phyloP scores from a whole-genome alignment of 2,329 filamentous ascomycete species.

The Fonsecaea pedrosoi region DNA sequence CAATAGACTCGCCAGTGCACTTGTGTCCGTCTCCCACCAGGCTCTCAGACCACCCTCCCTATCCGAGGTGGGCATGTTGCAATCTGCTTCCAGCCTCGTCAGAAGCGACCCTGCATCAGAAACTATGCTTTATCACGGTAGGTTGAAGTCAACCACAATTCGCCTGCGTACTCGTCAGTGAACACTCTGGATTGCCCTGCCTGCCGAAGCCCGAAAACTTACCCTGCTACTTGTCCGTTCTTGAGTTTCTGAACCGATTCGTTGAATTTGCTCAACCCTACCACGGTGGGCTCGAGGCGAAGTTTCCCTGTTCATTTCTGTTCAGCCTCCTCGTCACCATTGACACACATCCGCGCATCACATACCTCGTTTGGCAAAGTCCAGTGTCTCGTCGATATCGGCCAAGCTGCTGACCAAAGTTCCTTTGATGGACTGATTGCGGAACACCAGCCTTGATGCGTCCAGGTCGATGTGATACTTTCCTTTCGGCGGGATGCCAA shows the following conservation, averaged over 20 bases:
- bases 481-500: constrained; percentile 47
- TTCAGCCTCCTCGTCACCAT: not conserved
- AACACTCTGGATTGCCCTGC: not conserved
- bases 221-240: constrained; percentile 40
- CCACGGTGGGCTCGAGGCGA: constrained; percentile 37
- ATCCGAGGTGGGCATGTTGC: too few species aligned
- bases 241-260: constrained; percentile 40
- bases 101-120: not conserved
- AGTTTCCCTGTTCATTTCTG: constrained; percentile 32
- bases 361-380: constrained; percentile 36
- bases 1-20: constrained; percentile 1
- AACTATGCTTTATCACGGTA: constrained; percentile 23
- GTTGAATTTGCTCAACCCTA: constrained; percentile 39
- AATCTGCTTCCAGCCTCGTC: not conserved
- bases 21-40: not conserved
- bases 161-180: constrained; percentile 33
- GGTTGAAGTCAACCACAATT: constrained; percentile 40
- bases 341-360: not conserved
- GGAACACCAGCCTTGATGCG: constrained; percentile 32
- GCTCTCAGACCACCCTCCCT: not conserved
- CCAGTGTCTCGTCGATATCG: constrained; percentile 37
- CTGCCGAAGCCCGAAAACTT: constrained; percentile 17
- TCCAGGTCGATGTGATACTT: constrained; percentile 36
- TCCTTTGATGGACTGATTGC: constrained; percentile 35
- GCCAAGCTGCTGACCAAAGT: constrained; percentile 32